A percentile compares a stretch with the other conserved stretches of the same genome.
phyloP scores from a whole-genome alignment of 106 monocot genomes.

The Dioscorea dumetorum region DNA sequence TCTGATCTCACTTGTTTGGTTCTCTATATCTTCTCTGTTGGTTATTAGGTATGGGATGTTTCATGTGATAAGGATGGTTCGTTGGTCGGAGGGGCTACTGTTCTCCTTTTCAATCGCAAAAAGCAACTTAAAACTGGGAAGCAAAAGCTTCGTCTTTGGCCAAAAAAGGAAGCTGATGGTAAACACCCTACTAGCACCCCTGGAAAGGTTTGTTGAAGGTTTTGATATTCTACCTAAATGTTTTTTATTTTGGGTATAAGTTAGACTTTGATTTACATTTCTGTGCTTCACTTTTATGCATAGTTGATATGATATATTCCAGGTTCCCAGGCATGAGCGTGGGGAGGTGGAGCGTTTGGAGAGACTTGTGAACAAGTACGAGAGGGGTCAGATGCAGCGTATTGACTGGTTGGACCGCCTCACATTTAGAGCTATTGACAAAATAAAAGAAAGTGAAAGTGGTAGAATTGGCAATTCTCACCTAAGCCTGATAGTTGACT shows the following conservation, averaged over 20 bases:
- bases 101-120: slow-evolving; percentile 87
- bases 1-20: too few relatives aligned
- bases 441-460: slow-evolving; percentile 69
- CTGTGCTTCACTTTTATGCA: neutral
- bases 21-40: neutral
- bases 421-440: slow-evolving; percentile 69
- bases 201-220: slow-evolving; percentile 60
- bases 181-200: slow-evolving; percentile 81
- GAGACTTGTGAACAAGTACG: slow-evolving; percentile 87
- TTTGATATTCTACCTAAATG: neutral
- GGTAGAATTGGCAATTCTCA: slow-evolving; percentile 53
- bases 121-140: slow-evolving; percentile 81
- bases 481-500: slow-evolving; percentile 76
- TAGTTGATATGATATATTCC: neutral
- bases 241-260: too few relatives aligned
- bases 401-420: slow-evolving; percentile 95
- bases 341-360: slow-evolving; percentile 89
- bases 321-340: slow-evolving; percentile 82
- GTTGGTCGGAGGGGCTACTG: slow-evolving; percentile 79
- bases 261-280: too few relatives aligned
- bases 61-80: slow-evolving; percentile 43
- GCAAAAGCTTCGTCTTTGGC: slow-evolving; percentile 87
- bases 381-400: slow-evolving; percentile 78
- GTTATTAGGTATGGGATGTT: slow-evolving; percentile 85
- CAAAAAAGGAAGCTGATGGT: slow-evolving; percentile 79